Base-by-base conservation (phyloP, 306 rosid species). In the Cotoneaster glaucophyllus region DNA sequence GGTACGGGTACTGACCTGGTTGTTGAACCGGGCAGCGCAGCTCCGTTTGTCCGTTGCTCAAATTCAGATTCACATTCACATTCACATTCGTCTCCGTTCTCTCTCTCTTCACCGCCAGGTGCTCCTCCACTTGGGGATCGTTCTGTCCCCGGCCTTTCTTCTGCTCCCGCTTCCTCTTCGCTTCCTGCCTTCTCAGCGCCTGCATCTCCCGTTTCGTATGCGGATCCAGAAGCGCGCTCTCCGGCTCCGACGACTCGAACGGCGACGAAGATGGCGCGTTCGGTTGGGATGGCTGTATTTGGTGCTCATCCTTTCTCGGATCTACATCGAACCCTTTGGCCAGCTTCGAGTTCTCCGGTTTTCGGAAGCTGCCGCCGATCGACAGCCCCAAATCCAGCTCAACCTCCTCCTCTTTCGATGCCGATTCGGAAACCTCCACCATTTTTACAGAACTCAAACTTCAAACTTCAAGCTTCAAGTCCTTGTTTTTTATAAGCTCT, bases 321-420 rank as follows among this genome's bases (percentile, higher is more conserved):
- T 52, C 79, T 13, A 39, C 18, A 21, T 24, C 58, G 29, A 65
- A 39, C 63, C 75, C 78, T 32, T 56, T 63, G 22, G 15, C 56
- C 32, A 56, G 7, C 10, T 44, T 75, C 10, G 65, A 22, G 5
- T 81, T 80, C 11, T 80, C 85, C 3, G 80, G 58, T 24, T 34
- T 90, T 25, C 81, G 58, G 45, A 86, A 85, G 78, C 79, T 56
- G 3, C 90, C 87, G 6, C 96, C 97, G 0, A 90, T 87, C 9
- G 97, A 85, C 68, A 93, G 76, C 3, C 82, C 90, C 32, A 93
- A 86, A 77, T 90, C 98, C 3, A 93, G 90, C 71, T 86, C 91
- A 1, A 87, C 24, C 77, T 87, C 89, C n/a, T 83, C 89, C 17
- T 71, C 79, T 48, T 81, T 71, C 37, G 69, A 11, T 54, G 43